A percentile compares a stretch with the other conserved stretches of the same genome.
These are phyloP conservation scores for Colletotrichum gigasporum DNA, from an alignment of 2,329 filamentous ascomycete species.

Conservation along the genomic window DNA sequence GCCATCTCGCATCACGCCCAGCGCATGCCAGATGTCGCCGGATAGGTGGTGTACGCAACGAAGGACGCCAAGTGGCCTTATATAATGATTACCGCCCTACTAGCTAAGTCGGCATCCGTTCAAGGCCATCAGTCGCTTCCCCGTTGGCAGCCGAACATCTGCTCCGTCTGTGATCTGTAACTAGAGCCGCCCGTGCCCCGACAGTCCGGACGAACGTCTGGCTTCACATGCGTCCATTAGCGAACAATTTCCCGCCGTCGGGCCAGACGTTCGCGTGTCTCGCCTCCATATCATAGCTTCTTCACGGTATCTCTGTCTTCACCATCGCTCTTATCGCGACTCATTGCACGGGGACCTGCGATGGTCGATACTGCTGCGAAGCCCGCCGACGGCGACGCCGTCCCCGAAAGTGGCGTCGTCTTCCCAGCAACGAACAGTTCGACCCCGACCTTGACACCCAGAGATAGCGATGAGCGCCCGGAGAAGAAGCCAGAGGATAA, in stretches of 20 bases:
- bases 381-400: conserved; percentile 3
- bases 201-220: conserved; percentile 21
- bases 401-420: not conserved
- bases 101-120: not conserved
- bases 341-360: not conserved
- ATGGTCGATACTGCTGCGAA: conserved; percentile 12
- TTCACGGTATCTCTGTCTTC: too few species aligned
- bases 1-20: not conserved
- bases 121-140: not conserved
- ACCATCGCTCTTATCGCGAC: not conserved
- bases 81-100: conserved; percentile 7
- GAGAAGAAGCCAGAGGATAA: conserved; percentile 11
- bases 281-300: not conserved
- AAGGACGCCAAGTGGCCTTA: not conserved
- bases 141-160: not conserved
- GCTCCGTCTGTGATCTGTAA: conserved; percentile 16
- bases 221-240: not conserved
- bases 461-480: conserved; percentile 21
- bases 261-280: not conserved
- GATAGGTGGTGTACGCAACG: not conserved
- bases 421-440: conserved; percentile 17
- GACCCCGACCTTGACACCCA: conserved; percentile 20
- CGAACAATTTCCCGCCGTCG: conserved; percentile 6
- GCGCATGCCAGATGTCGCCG: not conserved
- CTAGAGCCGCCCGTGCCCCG: conserved; percentile 10